phyloP scores from a whole-genome alignment of 768 basidiomycete genomes.

The Mycena epipterygia region DNA sequence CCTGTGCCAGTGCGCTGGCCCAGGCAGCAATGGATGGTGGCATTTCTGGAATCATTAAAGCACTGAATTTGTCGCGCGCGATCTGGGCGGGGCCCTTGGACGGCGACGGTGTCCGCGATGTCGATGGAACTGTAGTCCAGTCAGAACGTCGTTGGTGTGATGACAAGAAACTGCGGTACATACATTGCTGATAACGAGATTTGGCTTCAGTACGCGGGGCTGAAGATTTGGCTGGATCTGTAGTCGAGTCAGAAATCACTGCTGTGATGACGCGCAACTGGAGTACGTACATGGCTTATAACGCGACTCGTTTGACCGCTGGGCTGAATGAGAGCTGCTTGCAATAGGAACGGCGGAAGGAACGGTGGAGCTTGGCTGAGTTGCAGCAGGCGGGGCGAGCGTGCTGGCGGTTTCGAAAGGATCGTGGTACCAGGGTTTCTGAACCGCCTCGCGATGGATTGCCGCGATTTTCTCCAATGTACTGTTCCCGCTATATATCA shows the following conservation, averaged over 20 bases:
- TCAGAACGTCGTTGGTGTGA: background rate
- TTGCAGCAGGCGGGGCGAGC: too few relatives aligned
- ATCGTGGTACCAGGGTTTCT: background rate
- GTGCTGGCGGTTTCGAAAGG: background rate
- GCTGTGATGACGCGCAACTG: background rate
- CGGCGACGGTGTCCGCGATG: background rate
- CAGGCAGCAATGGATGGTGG: background rate
- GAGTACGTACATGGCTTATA: background rate
- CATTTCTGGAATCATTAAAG: background rate
- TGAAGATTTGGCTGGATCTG: too few relatives aligned
- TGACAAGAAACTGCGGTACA: too few relatives aligned
- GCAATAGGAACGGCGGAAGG: background rate
- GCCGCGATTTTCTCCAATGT: conserved; percentile 1
- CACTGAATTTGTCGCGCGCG: background rate
- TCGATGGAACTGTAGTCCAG: background rate
- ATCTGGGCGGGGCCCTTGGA: background rate
- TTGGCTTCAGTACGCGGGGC: too few relatives aligned
- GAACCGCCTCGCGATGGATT: background rate
- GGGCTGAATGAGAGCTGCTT: background rate
- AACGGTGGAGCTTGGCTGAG: too few relatives aligned
- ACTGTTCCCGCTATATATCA: background rate
- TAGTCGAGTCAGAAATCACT: too few relatives aligned
- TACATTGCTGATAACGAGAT: too few relatives aligned
- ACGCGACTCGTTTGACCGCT: background rate
- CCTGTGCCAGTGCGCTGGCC: background rate